Evolutionary conservation across 768 basidiomycete genomes (phyloP).

Genomic region (Asterophora lycoperdoides): DNA sequence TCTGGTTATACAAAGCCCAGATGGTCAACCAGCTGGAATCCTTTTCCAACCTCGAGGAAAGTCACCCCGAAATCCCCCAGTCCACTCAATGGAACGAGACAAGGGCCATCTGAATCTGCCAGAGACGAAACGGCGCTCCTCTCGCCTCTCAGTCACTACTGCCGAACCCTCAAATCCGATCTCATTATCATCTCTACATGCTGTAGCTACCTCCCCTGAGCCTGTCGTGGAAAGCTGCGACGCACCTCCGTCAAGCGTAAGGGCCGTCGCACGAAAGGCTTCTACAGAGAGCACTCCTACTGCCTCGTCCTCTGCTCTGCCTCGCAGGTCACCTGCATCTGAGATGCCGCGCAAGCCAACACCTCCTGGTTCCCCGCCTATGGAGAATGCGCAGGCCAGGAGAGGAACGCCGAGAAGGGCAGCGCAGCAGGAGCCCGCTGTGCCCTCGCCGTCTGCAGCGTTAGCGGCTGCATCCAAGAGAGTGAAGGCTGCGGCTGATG

Average conservation of each 20-base stretch:
- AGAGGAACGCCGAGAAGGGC: slow-evolving; percentile 4
- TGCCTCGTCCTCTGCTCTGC: neutral
- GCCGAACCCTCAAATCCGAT: slow-evolving; percentile 15
- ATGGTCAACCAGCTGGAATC: slow-evolving; percentile 92
- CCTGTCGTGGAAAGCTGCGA: neutral
- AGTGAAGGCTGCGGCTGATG: slow-evolving; percentile 48
- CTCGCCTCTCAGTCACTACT: slow-evolving; percentile 22
- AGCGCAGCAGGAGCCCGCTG: slow-evolving; percentile 1
- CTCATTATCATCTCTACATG: slow-evolving; percentile 34
- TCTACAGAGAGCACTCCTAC: slow-evolving; percentile 1
- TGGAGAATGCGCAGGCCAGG: slow-evolving; percentile 9
- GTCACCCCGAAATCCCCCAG: slow-evolving; percentile 31
- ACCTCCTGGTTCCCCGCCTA: slow-evolving; percentile 11
- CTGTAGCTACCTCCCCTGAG: slow-evolving; percentile 15
- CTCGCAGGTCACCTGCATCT: neutral
- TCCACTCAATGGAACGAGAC: slow-evolving; percentile 44
- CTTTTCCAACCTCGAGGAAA: slow-evolving; percentile 81
- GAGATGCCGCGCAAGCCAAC: slow-evolving; percentile 9
- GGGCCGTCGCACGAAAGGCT: slow-evolving; percentile 7
- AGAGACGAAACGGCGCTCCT: slow-evolving; percentile 21
- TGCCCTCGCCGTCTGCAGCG: slow-evolving; percentile 20
- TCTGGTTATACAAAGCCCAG: slow-evolving; percentile 86
- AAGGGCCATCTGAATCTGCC: slow-evolving; percentile 32
- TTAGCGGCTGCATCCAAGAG: slow-evolving; percentile 40
- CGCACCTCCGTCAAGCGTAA: slow-evolving; percentile 1